Evolutionary conservation across 176 grass and related monocot species (phyloP).

Genomic region (Avena atlantica): DNA sequence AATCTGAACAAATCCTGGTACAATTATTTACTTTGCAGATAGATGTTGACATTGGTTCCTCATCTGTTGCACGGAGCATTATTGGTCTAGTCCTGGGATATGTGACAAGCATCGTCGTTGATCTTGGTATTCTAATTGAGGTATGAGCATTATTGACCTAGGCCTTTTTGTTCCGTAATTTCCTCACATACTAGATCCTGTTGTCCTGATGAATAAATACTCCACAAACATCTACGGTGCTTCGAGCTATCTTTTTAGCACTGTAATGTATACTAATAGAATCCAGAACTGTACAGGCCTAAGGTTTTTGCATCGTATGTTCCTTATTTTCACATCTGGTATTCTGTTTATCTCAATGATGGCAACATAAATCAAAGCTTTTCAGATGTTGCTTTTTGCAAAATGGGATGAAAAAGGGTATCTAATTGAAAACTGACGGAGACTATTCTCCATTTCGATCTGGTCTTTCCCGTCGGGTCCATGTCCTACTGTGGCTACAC

Average conservation of each 20-base stretch:
- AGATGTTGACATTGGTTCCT: slow-evolving; percentile 98
- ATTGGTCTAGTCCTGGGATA: slow-evolving; percentile 97
- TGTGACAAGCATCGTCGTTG: slow-evolving; percentile 92
- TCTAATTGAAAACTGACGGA: background rate
- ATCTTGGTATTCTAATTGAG: slow-evolving; percentile 97
- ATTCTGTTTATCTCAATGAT: slow-evolving; percentile 15
- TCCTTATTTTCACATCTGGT: background rate
- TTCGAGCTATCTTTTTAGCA: background rate
- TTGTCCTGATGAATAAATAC: background rate
- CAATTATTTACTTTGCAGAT: slow-evolving; percentile 68
- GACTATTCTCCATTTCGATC: slow-evolving; percentile 20
- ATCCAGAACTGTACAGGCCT: background rate
- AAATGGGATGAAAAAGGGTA: background rate
- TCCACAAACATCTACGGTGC: slow-evolving; percentile 8
- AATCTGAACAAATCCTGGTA: slow-evolving; percentile 11
- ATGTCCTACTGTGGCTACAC: background rate
- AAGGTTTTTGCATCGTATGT: background rate
- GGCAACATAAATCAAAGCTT: background rate
- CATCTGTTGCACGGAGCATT: slow-evolving; percentile 91
- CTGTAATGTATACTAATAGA: background rate
- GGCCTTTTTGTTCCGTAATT: background rate
- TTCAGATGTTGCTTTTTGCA: slow-evolving; percentile 1
- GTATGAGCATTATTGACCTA: slow-evolving; percentile 36
- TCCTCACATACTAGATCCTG: slow-evolving; percentile 7
- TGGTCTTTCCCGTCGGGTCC: background rate